Evolutionary conservation across 2,329 filamentous ascomycete species (phyloP).

Genomic region (Hypoxylon sp.): DNA sequence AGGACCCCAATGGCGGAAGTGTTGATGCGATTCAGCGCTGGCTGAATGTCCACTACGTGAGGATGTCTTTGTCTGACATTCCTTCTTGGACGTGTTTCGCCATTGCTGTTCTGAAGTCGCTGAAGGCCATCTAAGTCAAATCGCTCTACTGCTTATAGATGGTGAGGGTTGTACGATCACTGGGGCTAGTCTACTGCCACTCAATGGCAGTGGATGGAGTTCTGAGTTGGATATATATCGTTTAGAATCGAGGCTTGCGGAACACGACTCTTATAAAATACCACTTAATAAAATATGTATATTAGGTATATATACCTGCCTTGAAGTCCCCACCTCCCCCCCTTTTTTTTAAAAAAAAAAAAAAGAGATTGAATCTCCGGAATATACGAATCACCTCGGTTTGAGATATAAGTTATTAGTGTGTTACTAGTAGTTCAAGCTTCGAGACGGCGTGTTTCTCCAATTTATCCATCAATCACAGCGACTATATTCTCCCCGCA

Average conservation of each 20-base stretch:
- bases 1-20: constrained; percentile 46
- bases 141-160: background rate
- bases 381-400: constrained; percentile 9
- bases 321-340: background rate
- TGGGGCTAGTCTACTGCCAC: background rate
- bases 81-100: constrained; percentile 54
- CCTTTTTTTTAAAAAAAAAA: too few species aligned
- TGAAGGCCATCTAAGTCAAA: constrained; percentile 42
- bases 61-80: constrained; percentile 52
- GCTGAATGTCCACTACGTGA: constrained; percentile 51
- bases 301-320: background rate
- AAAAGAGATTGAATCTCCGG: too few species aligned
- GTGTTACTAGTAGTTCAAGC: constrained; percentile 14
- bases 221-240: background rate
- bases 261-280: background rate
- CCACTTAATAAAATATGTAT: background rate
- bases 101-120: constrained; percentile 48
- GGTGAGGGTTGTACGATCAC: background rate
- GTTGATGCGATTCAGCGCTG: constrained; percentile 49
- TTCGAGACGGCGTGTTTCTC: constrained; percentile 26
- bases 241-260: background rate
- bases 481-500: constrained; percentile 15
- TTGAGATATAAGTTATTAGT: constrained; percentile 5
- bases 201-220: background rate
- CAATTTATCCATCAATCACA: constrained; percentile 55